Conservation (phyloP, 1,139 yeast species). For the Protomyces inouyei region DNA sequence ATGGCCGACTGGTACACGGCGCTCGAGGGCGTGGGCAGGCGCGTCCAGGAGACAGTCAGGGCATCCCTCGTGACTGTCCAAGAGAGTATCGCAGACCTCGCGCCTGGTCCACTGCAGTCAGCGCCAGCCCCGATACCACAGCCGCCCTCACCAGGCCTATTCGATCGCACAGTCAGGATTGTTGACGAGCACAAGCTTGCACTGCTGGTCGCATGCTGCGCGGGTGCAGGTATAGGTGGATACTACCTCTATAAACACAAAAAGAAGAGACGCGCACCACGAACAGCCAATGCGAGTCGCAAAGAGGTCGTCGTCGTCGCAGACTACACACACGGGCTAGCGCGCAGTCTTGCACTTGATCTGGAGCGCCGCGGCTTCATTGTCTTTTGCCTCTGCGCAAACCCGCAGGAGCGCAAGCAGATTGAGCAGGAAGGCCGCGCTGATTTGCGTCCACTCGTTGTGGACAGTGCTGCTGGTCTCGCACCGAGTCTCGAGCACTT, state of each 20-base stretch:
- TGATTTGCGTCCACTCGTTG: slow-evolving; percentile 11
- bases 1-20: slow-evolving; percentile 21
- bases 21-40: neutral
- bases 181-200: slow-evolving; percentile 12
- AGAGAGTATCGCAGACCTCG: neutral
- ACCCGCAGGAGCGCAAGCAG: slow-evolving; percentile 5
- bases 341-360: slow-evolving; percentile 16
- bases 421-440: slow-evolving; percentile 26
- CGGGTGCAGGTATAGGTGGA: slow-evolving; percentile 7
- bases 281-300: slow-evolving; percentile 22
- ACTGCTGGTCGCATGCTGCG: neutral
- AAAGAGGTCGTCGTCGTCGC: slow-evolving; percentile 17
- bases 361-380: slow-evolving; percentile 23
- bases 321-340: neutral
- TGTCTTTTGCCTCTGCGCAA: slow-evolving; percentile 19
- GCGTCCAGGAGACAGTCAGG: neutral
- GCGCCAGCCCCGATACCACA: neutral
- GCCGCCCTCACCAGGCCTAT: slow-evolving; percentile 3
- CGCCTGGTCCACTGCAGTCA: neutral
- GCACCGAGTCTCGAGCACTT: slow-evolving; percentile 13
- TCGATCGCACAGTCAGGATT: neutral
- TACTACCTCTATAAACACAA: slow-evolving; percentile 4
- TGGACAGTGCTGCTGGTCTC: slow-evolving; percentile 2
- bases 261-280: slow-evolving; percentile 14
- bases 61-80: slow-evolving; percentile 1